Evolutionary conservation across 495 filamentous ascomycete genomes (phyloP), one percentile per base, ranked within the genome.

Genomic region (Ramalina peruviana): DNA sequence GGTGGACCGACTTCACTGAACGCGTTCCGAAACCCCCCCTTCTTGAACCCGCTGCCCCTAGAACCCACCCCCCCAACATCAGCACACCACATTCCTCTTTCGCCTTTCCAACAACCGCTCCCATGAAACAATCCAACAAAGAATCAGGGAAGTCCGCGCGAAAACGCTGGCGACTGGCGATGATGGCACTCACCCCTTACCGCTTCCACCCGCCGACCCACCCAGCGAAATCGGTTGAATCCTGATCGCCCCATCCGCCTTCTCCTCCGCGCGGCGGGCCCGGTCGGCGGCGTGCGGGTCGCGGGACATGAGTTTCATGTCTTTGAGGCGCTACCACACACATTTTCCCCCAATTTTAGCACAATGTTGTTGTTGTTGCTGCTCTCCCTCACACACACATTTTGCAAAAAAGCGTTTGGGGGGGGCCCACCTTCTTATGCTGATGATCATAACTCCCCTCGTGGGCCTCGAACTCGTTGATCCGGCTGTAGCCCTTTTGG

Each of bases 241-340:
- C n/a, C 42, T 48, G n/a, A 59, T 51, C 12, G 67, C 72, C 16
- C 70, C 73, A 47, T 85, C 80, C 26, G 80, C 78, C 56, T 82
- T 83, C 46, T 76, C 75, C 63, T 88, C 84, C 26, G 82, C 80
- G 57, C 78, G 77, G 25, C 82, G 71, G 9, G 83, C 82, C 56
- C 82, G 80, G 42, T 71, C 68, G 9, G 72, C 67, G 3, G 76
- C 71, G 48, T 69, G 68, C 7, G 76, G 76, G 44, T 79, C 76
- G 20, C 76, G 72, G 13, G 75, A 74, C 46, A 81, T 68, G 54
- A 74, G 72, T 54, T 79, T 80, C 43, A 81, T 72, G 43, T 81
- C 78, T 58, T 79, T 76, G 1, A 81, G 70, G 37, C 78, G 75
- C 62, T 82, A 71, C 52, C 20, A 6, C 1, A 25, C 1, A 25